Evolutionary conservation across 345 rosid species (phyloP).

Genomic region (Salix purpurea): DNA sequence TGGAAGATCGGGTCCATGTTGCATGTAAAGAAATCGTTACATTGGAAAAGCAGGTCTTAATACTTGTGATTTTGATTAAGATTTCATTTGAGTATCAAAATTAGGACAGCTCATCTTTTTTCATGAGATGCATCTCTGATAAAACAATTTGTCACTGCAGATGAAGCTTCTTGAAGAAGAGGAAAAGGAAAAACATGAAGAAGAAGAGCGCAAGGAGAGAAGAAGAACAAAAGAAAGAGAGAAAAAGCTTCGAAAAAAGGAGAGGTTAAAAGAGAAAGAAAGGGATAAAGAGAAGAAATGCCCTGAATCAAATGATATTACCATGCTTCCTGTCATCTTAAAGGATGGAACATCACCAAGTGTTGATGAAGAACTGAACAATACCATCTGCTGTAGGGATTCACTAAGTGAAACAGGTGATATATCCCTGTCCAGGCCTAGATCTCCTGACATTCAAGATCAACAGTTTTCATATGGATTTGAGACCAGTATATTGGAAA

Average conservation of each 20-base stretch:
- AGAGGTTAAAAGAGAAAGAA: slow-evolving; percentile 88
- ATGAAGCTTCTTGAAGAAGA: slow-evolving; percentile 92
- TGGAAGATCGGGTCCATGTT: slow-evolving; percentile 89
- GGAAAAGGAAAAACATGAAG: slow-evolving; percentile 91
- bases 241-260: slow-evolving; percentile 90
- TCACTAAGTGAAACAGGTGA: slow-evolving; percentile 39
- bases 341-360: slow-evolving; percentile 41
- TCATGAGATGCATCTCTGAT: background rate
- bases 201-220: slow-evolving; percentile 88
- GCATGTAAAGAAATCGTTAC: slow-evolving; percentile 96
- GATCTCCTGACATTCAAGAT: slow-evolving; percentile 48
- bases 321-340: slow-evolving; percentile 19
- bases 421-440: slow-evolving; percentile 45
- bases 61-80: slow-evolving; percentile 9
- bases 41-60: slow-evolving; percentile 81
- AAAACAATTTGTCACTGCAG: slow-evolving; percentile 34
- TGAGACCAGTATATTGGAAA: slow-evolving; percentile 31
- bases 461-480: slow-evolving; percentile 34
- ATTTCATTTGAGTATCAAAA: slow-evolving; percentile 5
- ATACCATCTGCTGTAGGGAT: slow-evolving; percentile 32
- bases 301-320: slow-evolving; percentile 28
- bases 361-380: slow-evolving; percentile 40
- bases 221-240: slow-evolving; percentile 83
- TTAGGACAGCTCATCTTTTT: background rate
- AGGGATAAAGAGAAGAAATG: slow-evolving; percentile 55